phyloP scores from a whole-genome alignment of 805 yeast species.

The Nakazawaea populi region DNA sequence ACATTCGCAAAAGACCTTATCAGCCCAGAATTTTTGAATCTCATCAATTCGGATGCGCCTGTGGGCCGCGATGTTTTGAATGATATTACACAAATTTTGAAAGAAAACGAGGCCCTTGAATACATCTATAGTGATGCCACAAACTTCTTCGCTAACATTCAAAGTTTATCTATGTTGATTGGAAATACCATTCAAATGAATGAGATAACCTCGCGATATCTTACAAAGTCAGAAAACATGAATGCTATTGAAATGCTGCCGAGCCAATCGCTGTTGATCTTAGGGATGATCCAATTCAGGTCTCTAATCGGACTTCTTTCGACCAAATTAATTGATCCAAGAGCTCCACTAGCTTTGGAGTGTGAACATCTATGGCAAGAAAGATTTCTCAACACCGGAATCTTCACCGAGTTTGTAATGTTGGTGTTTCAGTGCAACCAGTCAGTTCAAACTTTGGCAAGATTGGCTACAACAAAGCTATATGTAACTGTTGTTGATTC shows the following conservation, averaged over 20 bases:
- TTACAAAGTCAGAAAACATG: conserved; percentile 12
- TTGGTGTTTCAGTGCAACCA: conserved; percentile 40
- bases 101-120: conserved; percentile 13
- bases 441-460: conserved; percentile 31
- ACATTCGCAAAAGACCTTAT: conserved; percentile 21
- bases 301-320: conserved; percentile 19
- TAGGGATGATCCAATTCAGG: conserved; percentile 38
- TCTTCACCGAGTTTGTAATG: conserved; percentile 32
- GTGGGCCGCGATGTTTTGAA: conserved; percentile 12
- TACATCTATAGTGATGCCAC: conserved; percentile 6
- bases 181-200: conserved; percentile 50
- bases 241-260: neutral
- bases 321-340: neutral
- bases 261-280: conserved; percentile 23
- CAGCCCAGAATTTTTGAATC: conserved; percentile 20
- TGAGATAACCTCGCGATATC: conserved; percentile 54
- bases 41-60: conserved; percentile 10
- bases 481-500: conserved; percentile 23
- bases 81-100: conserved; percentile 17
- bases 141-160: conserved; percentile 11
- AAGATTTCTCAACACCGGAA: conserved; percentile 21
- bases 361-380: conserved; percentile 7
- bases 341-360: neutral
- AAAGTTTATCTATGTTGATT: conserved; percentile 23
- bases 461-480: conserved; percentile 25